Evolutionary conservation across 306 rosid species (phyloP), one percentile per base, ranked within the genome.

Genomic region (Inga laurina): DNA sequence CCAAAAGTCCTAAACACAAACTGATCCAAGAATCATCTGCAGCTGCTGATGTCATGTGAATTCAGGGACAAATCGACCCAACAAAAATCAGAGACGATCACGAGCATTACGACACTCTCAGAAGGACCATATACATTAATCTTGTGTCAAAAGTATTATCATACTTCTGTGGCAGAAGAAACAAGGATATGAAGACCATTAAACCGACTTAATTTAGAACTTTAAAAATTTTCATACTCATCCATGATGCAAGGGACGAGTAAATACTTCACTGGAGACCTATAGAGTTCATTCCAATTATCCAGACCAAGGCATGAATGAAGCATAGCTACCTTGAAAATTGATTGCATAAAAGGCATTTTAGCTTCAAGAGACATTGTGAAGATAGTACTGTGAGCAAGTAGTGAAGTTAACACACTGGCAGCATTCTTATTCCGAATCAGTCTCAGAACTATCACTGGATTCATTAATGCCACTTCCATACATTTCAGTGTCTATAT

Each of bases 251-350:
- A 81, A 75, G 80, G 72, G 88, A 77, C 82, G 54, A 13, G 30
- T 61, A 49, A 72, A 79, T 75, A 75, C 88, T 82, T 57, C 86
- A 84, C 83, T 74, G 22, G 81, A 79, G 84, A 79, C 80, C 79
- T 35, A 79, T 74, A 75, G 80, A 74, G 52, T 82, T 80, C 87
- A 81, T 86, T 86, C 90, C 82, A 49, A 44, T 83, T 80, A 51
- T 76, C 91, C 49, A 49, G 81, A 84, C 46, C 69, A 75, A 67
- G 77, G 82, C 80, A 83, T 61, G 68, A 52, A 82, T 61, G 62
- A 46, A 51, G 78, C 72, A 75, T 59, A 65, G 74, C 87, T 80
- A 62, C 85, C 89, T 91, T 88, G 82, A 84, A 83, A 86, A 89
- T 78, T 82, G 87, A 83, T 72, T 77, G 84, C 79, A 81, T 24